A percentile compares a stretch with the other conserved stretches of the same genome.
Evolutionary conservation across 2,329 filamentous ascomycete genomes (phyloP).

Genomic region (Bipolaris gigantea): DNA sequence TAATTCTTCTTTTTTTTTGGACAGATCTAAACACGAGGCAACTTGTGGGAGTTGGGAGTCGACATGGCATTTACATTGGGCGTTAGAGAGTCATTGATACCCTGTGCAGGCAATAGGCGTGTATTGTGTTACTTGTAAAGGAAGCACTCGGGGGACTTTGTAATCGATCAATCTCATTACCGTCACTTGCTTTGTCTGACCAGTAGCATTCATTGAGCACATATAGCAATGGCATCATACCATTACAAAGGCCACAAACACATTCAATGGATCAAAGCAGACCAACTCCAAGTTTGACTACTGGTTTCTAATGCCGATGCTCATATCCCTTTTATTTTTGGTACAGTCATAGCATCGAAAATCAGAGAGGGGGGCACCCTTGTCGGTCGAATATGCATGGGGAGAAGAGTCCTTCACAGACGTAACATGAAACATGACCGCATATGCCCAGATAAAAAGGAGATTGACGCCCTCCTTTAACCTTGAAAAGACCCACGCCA

Average conservation of each 20-base stretch:
- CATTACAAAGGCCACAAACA: slow-evolving; percentile 1
- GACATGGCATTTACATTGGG: slow-evolving; percentile 7
- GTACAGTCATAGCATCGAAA: slow-evolving; percentile 43
- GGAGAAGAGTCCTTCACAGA: slow-evolving; percentile 46
- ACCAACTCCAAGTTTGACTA: slow-evolving; percentile 38
- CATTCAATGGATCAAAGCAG: slow-evolving; percentile 13
- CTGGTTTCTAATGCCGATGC: slow-evolving; percentile 41
- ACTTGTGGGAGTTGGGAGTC: neutral
- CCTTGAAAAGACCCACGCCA: slow-evolving; percentile 48
- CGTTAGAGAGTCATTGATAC: slow-evolving; percentile 20
- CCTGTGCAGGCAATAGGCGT: slow-evolving; percentile 4
- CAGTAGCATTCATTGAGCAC: neutral
- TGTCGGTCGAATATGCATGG: slow-evolving; percentile 42
- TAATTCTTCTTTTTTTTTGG: slow-evolving; percentile 17
- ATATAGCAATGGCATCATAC: neutral
- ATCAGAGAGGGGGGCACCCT: slow-evolving; percentile 37
- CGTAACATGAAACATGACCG: slow-evolving; percentile 50
- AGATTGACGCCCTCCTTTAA: slow-evolving; percentile 45
- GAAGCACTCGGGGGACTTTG: neutral
- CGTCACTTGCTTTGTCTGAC: neutral
- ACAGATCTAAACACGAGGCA: slow-evolving; percentile 24
- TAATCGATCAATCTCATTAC: neutral
- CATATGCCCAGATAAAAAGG: slow-evolving; percentile 48
- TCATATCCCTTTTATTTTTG: slow-evolving; percentile 38
- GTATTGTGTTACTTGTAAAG: neutral